These are phyloP conservation scores for Lactarius hengduanensis DNA, from an alignment of 768 basidiomycete species.

Conservation along the genomic window DNA sequence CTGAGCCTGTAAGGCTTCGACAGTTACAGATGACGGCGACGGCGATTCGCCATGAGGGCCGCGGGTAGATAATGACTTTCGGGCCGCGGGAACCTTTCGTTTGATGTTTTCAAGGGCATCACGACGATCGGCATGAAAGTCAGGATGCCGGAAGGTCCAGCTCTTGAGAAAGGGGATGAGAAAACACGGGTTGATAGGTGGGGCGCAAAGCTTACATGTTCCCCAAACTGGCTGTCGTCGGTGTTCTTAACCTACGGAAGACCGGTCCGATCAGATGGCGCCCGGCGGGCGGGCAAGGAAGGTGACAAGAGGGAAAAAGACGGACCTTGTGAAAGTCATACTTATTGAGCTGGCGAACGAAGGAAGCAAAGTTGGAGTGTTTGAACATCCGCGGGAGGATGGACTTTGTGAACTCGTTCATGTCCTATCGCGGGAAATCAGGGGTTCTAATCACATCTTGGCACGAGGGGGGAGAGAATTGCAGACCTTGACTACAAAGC, in stretches of 20 bases:
- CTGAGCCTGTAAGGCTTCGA: conserved; percentile 47
- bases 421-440: conserved; percentile 51
- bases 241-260: conserved; percentile 67
- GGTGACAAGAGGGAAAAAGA: conserved; percentile 8
- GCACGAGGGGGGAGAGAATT: conserved; percentile 4
- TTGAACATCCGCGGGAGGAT: conserved; percentile 92
- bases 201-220: conserved; percentile 44
- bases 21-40: conserved; percentile 31
- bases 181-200: conserved; percentile 32
- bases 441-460: conserved; percentile 18
- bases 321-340: conserved; percentile 92
- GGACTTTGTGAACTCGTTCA: conserved; percentile 93
- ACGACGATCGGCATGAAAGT: conserved; percentile 51
- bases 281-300: conserved; percentile 18
- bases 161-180: conserved; percentile 33
- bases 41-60: conserved; percentile 32
- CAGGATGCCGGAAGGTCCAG: conserved; percentile 55
- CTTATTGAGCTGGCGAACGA: conserved; percentile 92
- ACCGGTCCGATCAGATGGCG: conserved; percentile 23
- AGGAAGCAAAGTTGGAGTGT: conserved; percentile 90
- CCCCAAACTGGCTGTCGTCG: conserved; percentile 72
- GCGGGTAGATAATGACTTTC: conserved; percentile 34
- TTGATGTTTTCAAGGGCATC: conserved; percentile 65
- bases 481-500: conserved; percentile 76
- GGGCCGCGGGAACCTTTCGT: conserved; percentile 49